Evolutionary conservation across 768 basidiomycete genomes (phyloP), one percentile per base, ranked within the genome.

Genomic region (Suillus paluster): DNA sequence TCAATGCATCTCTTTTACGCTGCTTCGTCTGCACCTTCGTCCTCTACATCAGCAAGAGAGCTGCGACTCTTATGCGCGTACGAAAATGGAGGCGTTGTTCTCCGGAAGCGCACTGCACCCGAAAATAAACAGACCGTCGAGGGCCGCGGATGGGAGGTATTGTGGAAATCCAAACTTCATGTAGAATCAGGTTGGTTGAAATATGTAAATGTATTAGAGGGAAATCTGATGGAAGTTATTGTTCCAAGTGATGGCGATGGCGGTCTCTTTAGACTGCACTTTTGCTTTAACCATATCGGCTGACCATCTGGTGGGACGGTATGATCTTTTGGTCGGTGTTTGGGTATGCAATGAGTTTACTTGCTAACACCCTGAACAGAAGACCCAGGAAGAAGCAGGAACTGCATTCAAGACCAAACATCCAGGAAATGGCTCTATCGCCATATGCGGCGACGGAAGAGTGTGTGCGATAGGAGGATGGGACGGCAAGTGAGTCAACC

Each of bases 381-480:
- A 38, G 46, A 64, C 54, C 50, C 68, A 58, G n/a, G n/a, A n/a
- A n/a, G n/a, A n/a, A n/a, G n/a, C 63, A 3, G 71, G 54, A 66
- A 80, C 50, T 72, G 69, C 25, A 68, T 80, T 15, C 74, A 84
- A 85, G 49, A 94, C 87, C 25, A 94, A 89, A 68, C 81, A 92
- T 64, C 86, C 92, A 0, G 94, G 95, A 3, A 94, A 95, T 68
- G 83, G 84, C 0, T 83, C 86, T 6, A 74, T 98, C n/a, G 83
- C 88, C 3, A 86, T 97, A 12, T 85, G 87, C 8, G 81, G 85
- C 44, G 89, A 92, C 66, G 93, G 88, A 0, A 83, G 84, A 23
- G 85, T 98, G 0, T 90, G 94, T 66, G 95, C 94, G 0, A 79
- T 95, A 2, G 96, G 91, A 3, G 94, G 95, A 0, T 98, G 97